Evolutionary conservation across 1,139 yeast species (phyloP), one percentile per base, ranked within the genome.

Genomic region (Diutina pseudorugosa): DNA sequence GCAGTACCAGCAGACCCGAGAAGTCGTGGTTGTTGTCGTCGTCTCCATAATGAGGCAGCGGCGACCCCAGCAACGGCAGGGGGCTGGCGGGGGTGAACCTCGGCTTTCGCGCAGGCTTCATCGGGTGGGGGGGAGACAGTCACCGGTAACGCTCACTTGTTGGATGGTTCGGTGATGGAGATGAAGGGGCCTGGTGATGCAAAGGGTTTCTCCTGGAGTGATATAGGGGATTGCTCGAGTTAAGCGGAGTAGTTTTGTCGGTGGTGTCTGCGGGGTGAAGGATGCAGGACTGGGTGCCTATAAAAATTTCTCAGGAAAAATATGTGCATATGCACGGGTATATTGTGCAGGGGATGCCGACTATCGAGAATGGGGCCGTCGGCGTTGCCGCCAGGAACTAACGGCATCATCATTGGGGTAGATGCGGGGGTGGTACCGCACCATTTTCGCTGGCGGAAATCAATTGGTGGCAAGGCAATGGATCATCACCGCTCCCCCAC

Each of bases 31-130:
- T 18, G 12, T 8, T 18, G 8, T 27, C 19, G 19, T n/a, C n/a
- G 23, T 45, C 19, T 9, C 20, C 40, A n/a, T 6, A 23, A 27
- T 45, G 40, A 33, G 20, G 40, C 49, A 27, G 49, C 40, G 40
- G 21, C 16, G 40, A 16, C 49, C 36, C 40, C 27, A 27, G 25
- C 21, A 45, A 27, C 9, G 49, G 49, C 49, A 45, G 49, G 14
- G 49, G 49, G 40, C 49, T 45, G 5, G 18, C 36, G 40, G 49
- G 49, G 40, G 49, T 23, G 27, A 45, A 45, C 40, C 27, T 25
- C 12, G 49, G 40, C 20, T 16, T 40, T 16, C 40, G 19, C 40
- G 25, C 18, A 16, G 49, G 16, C 27, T 45, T 23, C 47, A 21
- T 21, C 12, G n/a, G 36, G 36, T 14, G n/a, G 36, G 36, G 36